A percentile compares a stretch with the other conserved stretches of the same genome.
These are phyloP conservation scores for Fusarium cyanostomum DNA, from an alignment of 2,329 filamentous ascomycete genomes.

Conservation along the genomic window DNA sequence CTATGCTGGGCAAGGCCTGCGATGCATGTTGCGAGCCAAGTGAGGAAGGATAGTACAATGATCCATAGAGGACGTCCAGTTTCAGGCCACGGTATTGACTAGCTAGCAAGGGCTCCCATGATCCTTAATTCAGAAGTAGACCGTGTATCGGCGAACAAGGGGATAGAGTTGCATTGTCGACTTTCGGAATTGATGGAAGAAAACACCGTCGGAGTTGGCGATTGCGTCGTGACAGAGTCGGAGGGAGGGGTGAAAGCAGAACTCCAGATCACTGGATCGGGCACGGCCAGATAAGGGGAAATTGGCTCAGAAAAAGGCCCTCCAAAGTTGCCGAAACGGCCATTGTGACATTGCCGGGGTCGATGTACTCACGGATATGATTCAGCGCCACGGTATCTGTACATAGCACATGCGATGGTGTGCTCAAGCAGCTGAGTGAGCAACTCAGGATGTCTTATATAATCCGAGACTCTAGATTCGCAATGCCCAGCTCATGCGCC, in stretches of 20 bases:
- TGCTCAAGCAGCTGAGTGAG: constrained; percentile 34
- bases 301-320: constrained; percentile 4
- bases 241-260: constrained; percentile 15
- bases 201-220: neutral
- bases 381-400: constrained; percentile 17
- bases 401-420: constrained; percentile 28
- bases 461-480: constrained; percentile 6
- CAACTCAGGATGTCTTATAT: constrained; percentile 16
- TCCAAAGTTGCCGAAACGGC: neutral
- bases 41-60: neutral
- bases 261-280: constrained; percentile 10
- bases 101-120: neutral
- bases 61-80: neutral
- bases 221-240: constrained; percentile 8
- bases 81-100: neutral
- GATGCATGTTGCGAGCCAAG: constrained; percentile 2
- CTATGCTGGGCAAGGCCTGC: neutral
- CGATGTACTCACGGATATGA: constrained; percentile 27
- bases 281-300: neutral
- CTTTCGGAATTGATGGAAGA: constrained; percentile 14
- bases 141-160: neutral
- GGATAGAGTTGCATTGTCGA: neutral
- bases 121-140: neutral
- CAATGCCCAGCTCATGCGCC: constrained; percentile 7
- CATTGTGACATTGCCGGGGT: constrained; percentile 12